Conservation (phyloP, 768 basidiomycete genomes). For the Termitomyces sp. region DNA sequence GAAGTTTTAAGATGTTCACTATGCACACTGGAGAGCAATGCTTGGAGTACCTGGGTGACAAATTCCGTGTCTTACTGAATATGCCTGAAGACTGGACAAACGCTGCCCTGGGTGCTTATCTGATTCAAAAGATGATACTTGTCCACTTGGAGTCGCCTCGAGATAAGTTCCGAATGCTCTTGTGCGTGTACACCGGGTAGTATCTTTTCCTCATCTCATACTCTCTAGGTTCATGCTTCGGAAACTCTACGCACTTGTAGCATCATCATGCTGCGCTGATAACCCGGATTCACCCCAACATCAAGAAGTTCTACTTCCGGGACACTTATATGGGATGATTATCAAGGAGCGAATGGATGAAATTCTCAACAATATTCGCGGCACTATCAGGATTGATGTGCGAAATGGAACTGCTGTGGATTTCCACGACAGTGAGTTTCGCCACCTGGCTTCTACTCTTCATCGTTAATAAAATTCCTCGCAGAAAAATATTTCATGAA, state of each 20-base stretch:
- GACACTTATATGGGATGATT: conserved; percentile 91
- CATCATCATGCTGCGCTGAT: conserved; percentile 85
- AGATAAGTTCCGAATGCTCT: conserved; percentile 92
- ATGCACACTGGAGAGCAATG: conserved; percentile 88
- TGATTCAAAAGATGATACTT: conserved; percentile 81
- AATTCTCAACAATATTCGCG: conserved; percentile 68
- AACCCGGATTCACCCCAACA: conserved; percentile 99
- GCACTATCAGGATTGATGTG: conserved; percentile 69
- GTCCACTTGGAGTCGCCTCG: conserved; percentile 85
- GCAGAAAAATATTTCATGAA: conserved; percentile 80
- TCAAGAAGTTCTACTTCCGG: conserved; percentile 95
- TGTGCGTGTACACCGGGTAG: conserved; percentile 51
- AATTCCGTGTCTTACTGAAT: conserved; percentile 89
- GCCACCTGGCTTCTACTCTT: background rate
- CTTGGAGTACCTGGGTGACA: conserved; percentile 92
- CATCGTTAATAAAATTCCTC: background rate
- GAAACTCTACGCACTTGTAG: conserved; percentile 90
- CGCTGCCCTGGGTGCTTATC: conserved; percentile 72
- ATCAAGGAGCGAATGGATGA: conserved; percentile 98
- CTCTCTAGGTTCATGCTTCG: conserved; percentile 87
- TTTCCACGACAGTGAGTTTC: conserved; percentile 76
- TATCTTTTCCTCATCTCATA: conserved; percentile 1
- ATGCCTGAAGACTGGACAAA: conserved; percentile 94
- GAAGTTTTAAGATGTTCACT: conserved; percentile 93
- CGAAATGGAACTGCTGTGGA: conserved; percentile 78